Conservation (phyloP, 306 rosid species). For the Biancaea sappan region DNA sequence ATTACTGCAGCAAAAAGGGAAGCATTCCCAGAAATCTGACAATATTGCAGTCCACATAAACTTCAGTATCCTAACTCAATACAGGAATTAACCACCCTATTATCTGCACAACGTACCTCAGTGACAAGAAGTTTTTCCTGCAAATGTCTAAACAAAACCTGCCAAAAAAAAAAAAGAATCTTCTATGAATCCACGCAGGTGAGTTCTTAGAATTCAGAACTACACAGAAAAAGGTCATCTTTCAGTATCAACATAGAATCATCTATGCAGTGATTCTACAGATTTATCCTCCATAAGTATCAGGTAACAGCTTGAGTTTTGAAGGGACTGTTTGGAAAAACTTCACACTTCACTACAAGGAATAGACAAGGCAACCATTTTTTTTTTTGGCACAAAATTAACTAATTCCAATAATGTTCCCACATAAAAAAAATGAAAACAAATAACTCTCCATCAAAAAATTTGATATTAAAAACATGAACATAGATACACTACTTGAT, state of each 20-base stretch:
- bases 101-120: constrained; percentile 61
- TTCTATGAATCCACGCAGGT: constrained; percentile 5
- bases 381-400: neutral
- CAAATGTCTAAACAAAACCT: constrained; percentile 89
- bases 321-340: neutral
- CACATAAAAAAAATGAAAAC: neutral
- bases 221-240: constrained; percentile 10
- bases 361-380: constrained; percentile 14
- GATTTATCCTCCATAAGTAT: constrained; percentile 5
- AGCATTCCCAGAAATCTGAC: constrained; percentile 11
- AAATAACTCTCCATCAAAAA: neutral
- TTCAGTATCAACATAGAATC: constrained; percentile 15
- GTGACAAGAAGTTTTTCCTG: constrained; percentile 88
- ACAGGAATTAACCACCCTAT: constrained; percentile 29
- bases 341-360: neutral
- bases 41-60: constrained; percentile 28
- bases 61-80: constrained; percentile 22
- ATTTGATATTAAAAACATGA: too few relatives aligned
- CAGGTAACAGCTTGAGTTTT: neutral
- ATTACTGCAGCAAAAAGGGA: constrained; percentile 24
- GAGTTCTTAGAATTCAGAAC: constrained; percentile 13
- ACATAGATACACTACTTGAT: neutral
- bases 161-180: constrained; percentile 55
- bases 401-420: constrained; percentile 10
- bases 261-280: constrained; percentile 5